Evolutionary conservation across 2,329 filamentous ascomycete genomes (phyloP).

Genomic region (Colletotrichum sp.): DNA sequence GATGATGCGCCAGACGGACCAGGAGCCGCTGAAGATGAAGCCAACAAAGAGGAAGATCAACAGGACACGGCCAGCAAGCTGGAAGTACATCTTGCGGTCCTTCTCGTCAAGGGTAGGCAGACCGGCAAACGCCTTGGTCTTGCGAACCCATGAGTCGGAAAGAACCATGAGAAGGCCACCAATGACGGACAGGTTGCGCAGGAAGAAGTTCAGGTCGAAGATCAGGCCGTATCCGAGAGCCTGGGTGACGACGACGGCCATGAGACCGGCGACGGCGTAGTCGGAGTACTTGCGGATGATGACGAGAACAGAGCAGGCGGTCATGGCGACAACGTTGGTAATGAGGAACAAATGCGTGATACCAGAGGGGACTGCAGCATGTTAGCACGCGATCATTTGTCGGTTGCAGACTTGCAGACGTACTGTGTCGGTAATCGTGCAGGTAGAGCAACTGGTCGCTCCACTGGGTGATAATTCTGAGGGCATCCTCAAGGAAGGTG

Average conservation of each 20-base stretch:
- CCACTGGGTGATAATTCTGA: conserved; percentile 98
- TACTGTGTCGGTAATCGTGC: conserved; percentile 91
- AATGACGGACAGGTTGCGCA: conserved; percentile 97
- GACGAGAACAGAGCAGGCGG: conserved; percentile 79
- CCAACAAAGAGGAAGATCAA: conserved; percentile 98
- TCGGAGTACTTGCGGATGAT: conserved; percentile 93
- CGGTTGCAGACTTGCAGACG: conserved; percentile 36
- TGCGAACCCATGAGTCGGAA: conserved; percentile 97
- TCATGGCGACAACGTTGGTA: conserved; percentile 88
- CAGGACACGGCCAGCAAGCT: conserved; percentile 92
- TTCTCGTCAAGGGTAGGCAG: conserved; percentile 96
- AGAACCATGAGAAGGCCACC: conserved; percentile 97
- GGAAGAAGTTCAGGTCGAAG: conserved; percentile 99
- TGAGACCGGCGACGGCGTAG: conserved; percentile 88
- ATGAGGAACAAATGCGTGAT: conserved; percentile 93
- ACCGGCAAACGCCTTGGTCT: conserved; percentile 94
- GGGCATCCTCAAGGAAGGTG: conserved; percentile 95
- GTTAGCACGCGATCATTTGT: conserved; percentile 5
- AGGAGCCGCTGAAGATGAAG: conserved; percentile 94
- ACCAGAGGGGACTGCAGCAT: conserved; percentile 74
- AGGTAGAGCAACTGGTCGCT: conserved; percentile 92
- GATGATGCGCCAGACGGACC: conserved; percentile 85
- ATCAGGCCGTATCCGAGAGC: conserved; percentile 96
- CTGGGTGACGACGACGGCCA: conserved; percentile 89
- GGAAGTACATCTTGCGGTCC: conserved; percentile 99